Base-by-base conservation (phyloP, 805 yeast species). In the Barnettozyma sucrosica region DNA sequence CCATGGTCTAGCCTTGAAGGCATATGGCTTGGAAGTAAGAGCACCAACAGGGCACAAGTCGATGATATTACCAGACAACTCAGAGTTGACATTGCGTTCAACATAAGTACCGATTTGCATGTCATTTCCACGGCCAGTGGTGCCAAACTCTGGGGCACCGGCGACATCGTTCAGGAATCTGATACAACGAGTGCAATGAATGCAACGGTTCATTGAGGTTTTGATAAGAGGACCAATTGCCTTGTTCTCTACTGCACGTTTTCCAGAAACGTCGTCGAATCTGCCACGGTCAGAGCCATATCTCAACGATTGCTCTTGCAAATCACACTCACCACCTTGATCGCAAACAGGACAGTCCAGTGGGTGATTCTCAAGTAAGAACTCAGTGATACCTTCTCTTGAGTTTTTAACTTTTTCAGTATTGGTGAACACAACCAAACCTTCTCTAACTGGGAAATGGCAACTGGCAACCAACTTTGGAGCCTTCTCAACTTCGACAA, bases 31-130 rank as follows among this genome's bases (percentile, higher is more conserved):
- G 25, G 88, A 80, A 32, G 96, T 88, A 59, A 87, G 78, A 1
- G 96, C 96, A 59, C 96, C 96, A 53, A 87, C 96, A 19, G 96
- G 96, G 71, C 96, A 87, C 56, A 87, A 75, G 66, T 87, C 96
- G 55, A 88, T 79, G 55, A 87, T 81, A 70, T 87, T 87, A 62
- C 95, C 96, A 42, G 90, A 82, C 71, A 87, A 70, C 70, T 87
- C 96, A 9, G 89, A 76, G 69, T 86, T 85, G 62, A 87, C 77
- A 66, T 86, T 86, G 69, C 89, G 77, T 68, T 86, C 90, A 52
- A 88, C 80, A 65, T 86, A 87, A 26, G 95, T 87, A 56, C 96
- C 96, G 61, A 87, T 87, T 71, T 87, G 95, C 82, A 88, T 77
- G 62, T 87, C 95, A 66, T 87, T 87, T 62, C 96, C 96, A 69